Conservation (phyloP, 2,329 filamentous ascomycete species). For the Colletotrichum scovillei region DNA sequence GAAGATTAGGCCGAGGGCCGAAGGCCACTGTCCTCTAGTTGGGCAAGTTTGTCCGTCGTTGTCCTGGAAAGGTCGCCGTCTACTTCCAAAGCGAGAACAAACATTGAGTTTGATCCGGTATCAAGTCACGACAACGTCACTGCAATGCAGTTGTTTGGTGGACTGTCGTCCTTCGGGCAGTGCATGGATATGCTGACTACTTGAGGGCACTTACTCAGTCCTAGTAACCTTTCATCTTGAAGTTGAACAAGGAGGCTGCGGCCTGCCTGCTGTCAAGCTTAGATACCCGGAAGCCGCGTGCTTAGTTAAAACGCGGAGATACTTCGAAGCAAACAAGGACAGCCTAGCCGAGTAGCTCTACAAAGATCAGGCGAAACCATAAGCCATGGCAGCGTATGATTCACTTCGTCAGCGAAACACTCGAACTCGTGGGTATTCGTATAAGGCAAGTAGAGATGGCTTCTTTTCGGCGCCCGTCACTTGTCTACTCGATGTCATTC, state of each 20-base stretch:
- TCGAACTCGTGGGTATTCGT: background rate
- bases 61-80: background rate
- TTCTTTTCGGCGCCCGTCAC: background rate
- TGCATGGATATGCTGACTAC: background rate
- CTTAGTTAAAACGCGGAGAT: background rate
- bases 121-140: background rate
- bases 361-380: slow-evolving; percentile 1
- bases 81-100: background rate
- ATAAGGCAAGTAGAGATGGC: background rate
- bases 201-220: background rate
- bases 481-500: background rate
- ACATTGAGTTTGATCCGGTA: background rate
- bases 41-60: background rate
- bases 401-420: slow-evolving; percentile 8
- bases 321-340: slow-evolving; percentile 8
- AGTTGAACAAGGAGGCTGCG: background rate
- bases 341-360: background rate
- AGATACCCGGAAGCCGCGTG: background rate
- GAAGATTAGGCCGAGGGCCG: background rate
- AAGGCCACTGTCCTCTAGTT: background rate
- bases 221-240: background rate
- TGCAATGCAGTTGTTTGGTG: background rate
- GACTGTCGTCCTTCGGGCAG: background rate
- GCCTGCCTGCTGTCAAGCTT: background rate
- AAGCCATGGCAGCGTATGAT: background rate